phyloP scores from a whole-genome alignment of 306 rosid genomes.

The Styphnolobium japonicum region DNA sequence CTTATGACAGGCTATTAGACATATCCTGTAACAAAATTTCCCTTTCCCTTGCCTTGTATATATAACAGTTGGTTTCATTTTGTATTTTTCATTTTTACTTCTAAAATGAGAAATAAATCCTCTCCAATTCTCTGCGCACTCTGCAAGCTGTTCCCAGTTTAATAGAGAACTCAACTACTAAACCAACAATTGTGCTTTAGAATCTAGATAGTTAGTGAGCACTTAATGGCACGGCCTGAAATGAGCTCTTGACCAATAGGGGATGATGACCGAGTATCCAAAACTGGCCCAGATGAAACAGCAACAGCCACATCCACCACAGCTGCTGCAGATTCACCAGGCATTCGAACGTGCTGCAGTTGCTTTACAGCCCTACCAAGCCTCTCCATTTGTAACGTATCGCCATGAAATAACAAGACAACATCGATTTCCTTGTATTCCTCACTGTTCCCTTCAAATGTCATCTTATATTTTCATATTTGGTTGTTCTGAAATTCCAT shows the following conservation, averaged over 20 bases:
- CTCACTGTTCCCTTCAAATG: conserved; percentile 88
- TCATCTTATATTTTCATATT: conserved; percentile 77
- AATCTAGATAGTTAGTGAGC: neutral
- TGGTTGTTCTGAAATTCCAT: conserved; percentile 92
- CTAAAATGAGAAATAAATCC: too few species aligned
- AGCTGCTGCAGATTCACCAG: conserved; percentile 78
- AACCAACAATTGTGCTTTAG: neutral
- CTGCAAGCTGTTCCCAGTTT: too few species aligned
- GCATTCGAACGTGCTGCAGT: conserved; percentile 73
- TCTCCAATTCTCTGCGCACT: too few species aligned
- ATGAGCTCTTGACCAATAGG: conserved; percentile 57
- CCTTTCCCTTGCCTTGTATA: too few species aligned
- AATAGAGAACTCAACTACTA: neutral
- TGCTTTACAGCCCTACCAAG: conserved; percentile 82
- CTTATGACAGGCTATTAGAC: too few species aligned
- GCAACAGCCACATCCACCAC: conserved; percentile 31
- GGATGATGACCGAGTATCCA: conserved; percentile 69
- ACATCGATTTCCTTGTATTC: conserved; percentile 84
- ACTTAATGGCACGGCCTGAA: conserved; percentile 62
- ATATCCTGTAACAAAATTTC: too few species aligned
- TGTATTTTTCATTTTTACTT: too few species aligned
- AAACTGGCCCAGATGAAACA: conserved; percentile 39
- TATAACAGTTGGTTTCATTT: too few species aligned
- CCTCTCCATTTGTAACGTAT: conserved; percentile 69
- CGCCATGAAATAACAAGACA: conserved; percentile 85